Evolutionary conservation across 1,284 basidiomycete genomes (phyloP).

Genomic region (Bjerkandera adusta): DNA sequence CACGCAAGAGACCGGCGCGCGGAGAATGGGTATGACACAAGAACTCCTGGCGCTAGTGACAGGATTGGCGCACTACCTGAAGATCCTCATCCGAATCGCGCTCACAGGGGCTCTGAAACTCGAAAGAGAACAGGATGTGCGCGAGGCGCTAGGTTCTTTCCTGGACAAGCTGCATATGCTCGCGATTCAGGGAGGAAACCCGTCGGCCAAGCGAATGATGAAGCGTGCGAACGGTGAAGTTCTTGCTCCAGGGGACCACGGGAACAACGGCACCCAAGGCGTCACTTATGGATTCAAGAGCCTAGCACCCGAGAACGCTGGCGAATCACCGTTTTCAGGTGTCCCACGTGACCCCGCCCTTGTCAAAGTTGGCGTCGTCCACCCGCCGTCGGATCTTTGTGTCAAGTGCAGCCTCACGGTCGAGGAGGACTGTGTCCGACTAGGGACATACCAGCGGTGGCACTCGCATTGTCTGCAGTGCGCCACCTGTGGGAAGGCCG

Average conservation of each 20-base stretch:
- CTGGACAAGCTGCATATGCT: conserved; percentile 91
- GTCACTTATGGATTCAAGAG: conserved; percentile 89
- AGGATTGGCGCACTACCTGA: conserved; percentile 97
- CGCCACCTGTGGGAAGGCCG: conserved; percentile 73
- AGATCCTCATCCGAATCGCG: conserved; percentile 98
- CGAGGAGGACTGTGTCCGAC: conserved; percentile 94
- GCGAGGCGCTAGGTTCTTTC: conserved; percentile 85
- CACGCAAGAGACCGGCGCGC: conserved; percentile 88
- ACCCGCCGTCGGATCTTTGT: conserved; percentile 87
- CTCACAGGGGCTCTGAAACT: conserved; percentile 94
- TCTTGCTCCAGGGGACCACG: conserved; percentile 37
- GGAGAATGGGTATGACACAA: conserved; percentile 94
- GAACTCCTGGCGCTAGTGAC: conserved; percentile 98
- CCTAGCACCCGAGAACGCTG: conserved; percentile 84
- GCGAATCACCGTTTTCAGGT: conserved; percentile 75
- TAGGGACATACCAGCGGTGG: conserved; percentile 95
- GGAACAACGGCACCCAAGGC: conserved; percentile 72
- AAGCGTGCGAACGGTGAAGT: conserved; percentile 66
- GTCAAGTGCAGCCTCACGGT: conserved; percentile 87
- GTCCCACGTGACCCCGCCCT: conserved; percentile 41
- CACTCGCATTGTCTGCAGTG: conserved; percentile 93
- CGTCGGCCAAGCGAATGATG: conserved; percentile 68
- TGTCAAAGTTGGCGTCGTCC: conserved; percentile 51
- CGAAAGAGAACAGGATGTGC: conserved; percentile 84
- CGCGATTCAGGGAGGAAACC: conserved; percentile 85